phyloP scores from a whole-genome alignment of 2,329 filamentous ascomycete species.

The Botrytis paeoniae region DNA sequence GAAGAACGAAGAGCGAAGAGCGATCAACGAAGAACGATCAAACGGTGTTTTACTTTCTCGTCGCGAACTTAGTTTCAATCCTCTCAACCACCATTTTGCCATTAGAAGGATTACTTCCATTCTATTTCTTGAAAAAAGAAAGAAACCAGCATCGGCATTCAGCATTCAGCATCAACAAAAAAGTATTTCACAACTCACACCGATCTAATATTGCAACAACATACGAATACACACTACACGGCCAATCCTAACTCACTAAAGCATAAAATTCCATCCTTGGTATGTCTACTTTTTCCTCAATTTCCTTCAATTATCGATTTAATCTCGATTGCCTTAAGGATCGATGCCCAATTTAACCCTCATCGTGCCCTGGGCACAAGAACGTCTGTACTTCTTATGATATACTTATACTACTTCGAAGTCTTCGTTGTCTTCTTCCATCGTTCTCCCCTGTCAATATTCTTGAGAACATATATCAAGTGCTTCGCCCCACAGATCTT shows the following conservation, averaged over 20 bases:
- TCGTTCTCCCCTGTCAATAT: constrained; percentile 13
- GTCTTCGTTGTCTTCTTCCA: constrained; percentile 14
- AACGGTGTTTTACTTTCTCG: neutral
- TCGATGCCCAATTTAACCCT: constrained; percentile 5
- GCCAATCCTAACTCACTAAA: constrained; percentile 3
- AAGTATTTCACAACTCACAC: neutral
- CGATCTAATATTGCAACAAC: constrained; percentile 3
- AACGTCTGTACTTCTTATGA: constrained; percentile 13
- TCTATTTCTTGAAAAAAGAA: neutral
- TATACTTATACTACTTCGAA: constrained; percentile 11
- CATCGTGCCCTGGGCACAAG: constrained; percentile 20
- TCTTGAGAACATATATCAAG: neutral
- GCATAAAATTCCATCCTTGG: constrained; percentile 18
- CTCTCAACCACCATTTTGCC: neutral
- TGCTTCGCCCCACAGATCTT: constrained; percentile 9
- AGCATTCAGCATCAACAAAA: neutral
- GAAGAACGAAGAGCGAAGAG: neutral
- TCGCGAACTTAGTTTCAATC: constrained; percentile 7
- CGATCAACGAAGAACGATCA: neutral
- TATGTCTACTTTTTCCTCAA: constrained; percentile 21
- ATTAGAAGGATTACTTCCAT: neutral
- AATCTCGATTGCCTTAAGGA: neutral
- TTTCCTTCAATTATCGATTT: constrained; percentile 1
- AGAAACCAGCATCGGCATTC: neutral
- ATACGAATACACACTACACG: neutral